Percentiles rank a stretch among this genome's conserved stretches.
phyloP scores from a whole-genome alignment of 164 flowering plant genomes.

The Pachysandra terminalis region DNA sequence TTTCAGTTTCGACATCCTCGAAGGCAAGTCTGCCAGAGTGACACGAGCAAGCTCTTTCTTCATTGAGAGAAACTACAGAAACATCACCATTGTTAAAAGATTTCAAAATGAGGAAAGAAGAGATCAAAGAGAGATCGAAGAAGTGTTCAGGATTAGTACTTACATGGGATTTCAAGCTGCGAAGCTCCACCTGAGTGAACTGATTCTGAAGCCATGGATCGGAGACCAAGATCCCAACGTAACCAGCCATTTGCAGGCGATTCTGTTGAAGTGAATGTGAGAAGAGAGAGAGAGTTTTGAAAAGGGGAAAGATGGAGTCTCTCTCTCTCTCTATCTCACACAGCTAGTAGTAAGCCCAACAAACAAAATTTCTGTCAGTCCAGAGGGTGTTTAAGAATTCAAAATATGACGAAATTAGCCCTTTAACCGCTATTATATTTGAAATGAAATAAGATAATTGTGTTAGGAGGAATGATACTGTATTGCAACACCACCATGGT shows the following conservation, averaged over 20 bases:
- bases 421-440: constrained; percentile 4
- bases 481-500: not conserved
- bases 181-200: constrained; percentile 92
- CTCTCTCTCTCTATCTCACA: not conserved
- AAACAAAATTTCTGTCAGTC: not conserved
- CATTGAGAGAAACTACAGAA: constrained; percentile 58
- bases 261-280: not conserved
- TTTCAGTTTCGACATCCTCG: constrained; percentile 72
- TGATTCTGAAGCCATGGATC: constrained; percentile 95
- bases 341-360: not conserved
- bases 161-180: constrained; percentile 72
- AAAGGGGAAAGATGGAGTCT: not conserved
- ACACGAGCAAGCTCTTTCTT: constrained; percentile 67
- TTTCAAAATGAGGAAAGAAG: constrained; percentile 1
- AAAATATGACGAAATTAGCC: constrained; percentile 48
- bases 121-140: not conserved
- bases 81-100: not conserved
- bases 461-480: no score
- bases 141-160: constrained; percentile 9
- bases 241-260: constrained; percentile 49
- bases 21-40: constrained; percentile 50
- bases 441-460: not conserved
- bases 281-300: constrained; percentile 6
- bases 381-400: constrained; percentile 24
- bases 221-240: constrained; percentile 70